phyloP scores from a whole-genome alignment of 345 rosid species.

The Bretschneidera sinensis region DNA sequence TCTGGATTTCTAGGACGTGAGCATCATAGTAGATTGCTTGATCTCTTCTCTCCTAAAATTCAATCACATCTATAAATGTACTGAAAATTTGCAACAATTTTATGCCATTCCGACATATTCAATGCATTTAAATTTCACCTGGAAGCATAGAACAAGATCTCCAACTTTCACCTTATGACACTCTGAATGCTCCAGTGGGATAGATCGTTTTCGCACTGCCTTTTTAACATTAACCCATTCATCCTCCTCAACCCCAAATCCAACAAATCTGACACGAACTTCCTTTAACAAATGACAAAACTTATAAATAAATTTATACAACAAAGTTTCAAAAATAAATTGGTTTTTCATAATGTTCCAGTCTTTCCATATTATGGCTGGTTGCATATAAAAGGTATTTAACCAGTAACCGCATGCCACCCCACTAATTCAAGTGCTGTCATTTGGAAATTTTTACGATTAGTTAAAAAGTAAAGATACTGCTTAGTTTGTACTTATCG shows the following conservation, averaged over 20 bases:
- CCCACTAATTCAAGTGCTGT: background rate
- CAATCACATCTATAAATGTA: background rate
- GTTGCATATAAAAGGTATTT: background rate
- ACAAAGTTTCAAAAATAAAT: background rate
- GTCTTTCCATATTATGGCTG: background rate
- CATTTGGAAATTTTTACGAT: too few relatives aligned
- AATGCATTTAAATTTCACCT: background rate
- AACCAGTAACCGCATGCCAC: too few relatives aligned
- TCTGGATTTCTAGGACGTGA: conserved; percentile 42
- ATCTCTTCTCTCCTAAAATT: conserved; percentile 54
- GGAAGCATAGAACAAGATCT: conserved; percentile 61
- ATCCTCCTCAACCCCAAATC: conserved; percentile 72
- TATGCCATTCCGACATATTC: background rate
- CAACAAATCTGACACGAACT: conserved; percentile 64
- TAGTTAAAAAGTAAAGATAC: background rate
- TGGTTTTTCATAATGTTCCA: background rate
- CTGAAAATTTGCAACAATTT: background rate
- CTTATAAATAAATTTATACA: conserved; percentile 13
- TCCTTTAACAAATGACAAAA: conserved; percentile 63
- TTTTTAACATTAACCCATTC: conserved; percentile 60
- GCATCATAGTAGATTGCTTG: conserved; percentile 61
- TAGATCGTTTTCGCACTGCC: conserved; percentile 49
- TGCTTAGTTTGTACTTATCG: background rate
- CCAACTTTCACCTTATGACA: conserved; percentile 53
- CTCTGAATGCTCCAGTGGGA: conserved; percentile 58